Base-by-base conservation (phyloP, 768 basidiomycete genomes). In the Boletus sp. region DNA sequence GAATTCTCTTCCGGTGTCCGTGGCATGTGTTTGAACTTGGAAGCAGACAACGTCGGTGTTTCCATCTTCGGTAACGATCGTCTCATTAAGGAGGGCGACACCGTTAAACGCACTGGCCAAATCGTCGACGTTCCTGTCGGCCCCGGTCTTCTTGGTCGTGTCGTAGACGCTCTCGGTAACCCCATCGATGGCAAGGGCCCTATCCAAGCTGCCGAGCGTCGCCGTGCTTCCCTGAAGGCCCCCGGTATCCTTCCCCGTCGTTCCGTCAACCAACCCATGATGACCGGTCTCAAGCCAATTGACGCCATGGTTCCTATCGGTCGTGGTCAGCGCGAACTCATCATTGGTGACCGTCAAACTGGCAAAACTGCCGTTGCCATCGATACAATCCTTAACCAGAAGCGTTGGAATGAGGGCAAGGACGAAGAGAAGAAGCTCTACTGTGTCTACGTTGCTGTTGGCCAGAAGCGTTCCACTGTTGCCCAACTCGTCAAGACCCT, bases 301-400 rank as follows among this genome's bases (percentile, higher is more conserved):
- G 97, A 99, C 77, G 96, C 97, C 74, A 97, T 99, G 94, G 97
- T 99, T 64, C 97, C 97, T 69, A 99, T 99, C 75, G 97, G 97
- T 74, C 97, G 97, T 89, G 97, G 97, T 61, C 97, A 99, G 81
- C 97, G 97, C 92, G 97, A 99, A 79, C 84, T 99, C 57, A 99
- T 99, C 77, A 99, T 99, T 68, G 97, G 97, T 86, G 97, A 99
- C 73, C 94, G 97, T 88, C 97, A 99, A 74, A 99, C 97, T 59
- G 97, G 97, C 58, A 99, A 99, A 80, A 98, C 94, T 55, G 97
- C 97, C 60, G 96, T 99, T 71, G 97, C 97, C 66, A 90, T 99
- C 78, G 97, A 99, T 82, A 97, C 97, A 73, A 99, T 99, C 73
- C 93, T 99, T 66, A 99, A 99, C 89, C 97, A 99, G 81, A 98